phyloP scores from a whole-genome alignment of 2,329 filamentous ascomycete species.

The Ceratocystis destructans region DNA sequence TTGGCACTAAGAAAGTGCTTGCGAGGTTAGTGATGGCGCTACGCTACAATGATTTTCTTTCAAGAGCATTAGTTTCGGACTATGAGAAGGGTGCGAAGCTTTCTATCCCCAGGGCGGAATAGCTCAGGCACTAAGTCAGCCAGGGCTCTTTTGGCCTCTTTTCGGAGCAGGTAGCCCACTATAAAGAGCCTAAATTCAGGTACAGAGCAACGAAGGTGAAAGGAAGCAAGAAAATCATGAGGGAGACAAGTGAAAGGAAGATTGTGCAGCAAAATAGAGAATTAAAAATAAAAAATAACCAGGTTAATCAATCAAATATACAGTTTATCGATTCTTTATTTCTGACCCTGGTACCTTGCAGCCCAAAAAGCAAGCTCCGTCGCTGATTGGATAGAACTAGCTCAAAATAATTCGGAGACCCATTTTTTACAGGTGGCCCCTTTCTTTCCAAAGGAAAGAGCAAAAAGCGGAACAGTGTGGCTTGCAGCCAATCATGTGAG shows the following conservation, averaged over 20 bases:
- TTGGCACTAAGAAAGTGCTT: not conserved
- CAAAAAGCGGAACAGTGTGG: not conserved
- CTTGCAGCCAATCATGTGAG: not conserved
- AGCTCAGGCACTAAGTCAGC: not conserved
- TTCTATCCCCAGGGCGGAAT: not conserved
- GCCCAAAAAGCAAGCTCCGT: not conserved
- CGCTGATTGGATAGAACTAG: constrained; percentile 7
- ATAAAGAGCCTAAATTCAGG: constrained; percentile 4
- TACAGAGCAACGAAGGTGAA: not conserved
- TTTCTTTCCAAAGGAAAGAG: not conserved
- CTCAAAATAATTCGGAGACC: not conserved
- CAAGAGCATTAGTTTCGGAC: not conserved
- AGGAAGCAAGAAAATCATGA: not conserved
- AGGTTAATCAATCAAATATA: not conserved
- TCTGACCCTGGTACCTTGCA: constrained; percentile 14
- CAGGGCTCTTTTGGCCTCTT: not conserved
- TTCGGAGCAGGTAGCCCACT: not conserved
- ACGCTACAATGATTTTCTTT: not conserved
- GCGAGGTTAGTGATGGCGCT: not conserved
- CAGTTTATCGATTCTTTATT: not conserved
- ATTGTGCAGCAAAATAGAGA: not conserved
- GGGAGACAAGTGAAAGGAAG: not conserved
- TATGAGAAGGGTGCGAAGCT: not conserved
- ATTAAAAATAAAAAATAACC: not conserved
- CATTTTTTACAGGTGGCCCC: constrained; percentile 9